A percentile compares a stretch with the other conserved stretches of the same genome.
phyloP scores from a whole-genome alignment of 129 eudicot genomes.

The Ambrosia artemisiifolia region DNA sequence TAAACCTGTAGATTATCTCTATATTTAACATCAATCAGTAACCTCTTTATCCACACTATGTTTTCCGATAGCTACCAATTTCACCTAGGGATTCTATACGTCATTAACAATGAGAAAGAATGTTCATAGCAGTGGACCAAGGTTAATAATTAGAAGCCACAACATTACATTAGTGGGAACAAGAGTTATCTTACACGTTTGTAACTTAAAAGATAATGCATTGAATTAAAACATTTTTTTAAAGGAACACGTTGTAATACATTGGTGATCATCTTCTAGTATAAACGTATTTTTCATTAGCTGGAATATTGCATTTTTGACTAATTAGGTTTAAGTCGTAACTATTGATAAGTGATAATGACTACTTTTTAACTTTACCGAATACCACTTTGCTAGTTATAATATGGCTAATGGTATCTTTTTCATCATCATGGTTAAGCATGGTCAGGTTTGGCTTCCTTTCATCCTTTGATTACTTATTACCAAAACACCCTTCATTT shows the following conservation, averaged over 20 bases:
- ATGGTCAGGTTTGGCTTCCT: conserved; percentile 8
- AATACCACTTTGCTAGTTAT: conserved; percentile 16
- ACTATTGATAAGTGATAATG: neutral
- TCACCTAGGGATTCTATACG: too few species aligned
- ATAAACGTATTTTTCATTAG: neutral
- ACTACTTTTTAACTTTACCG: conserved; percentile 2
- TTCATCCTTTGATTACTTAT: neutral
- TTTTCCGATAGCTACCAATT: too few species aligned
- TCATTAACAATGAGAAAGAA: too few species aligned
- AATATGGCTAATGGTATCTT: conserved; percentile 5
- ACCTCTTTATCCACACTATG: too few species aligned
- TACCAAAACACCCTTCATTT: conserved; percentile 10
- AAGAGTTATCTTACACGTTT: neutral
- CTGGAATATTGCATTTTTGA: conserved; percentile 1
- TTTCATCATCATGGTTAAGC: neutral
- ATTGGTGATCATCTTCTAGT: neutral
- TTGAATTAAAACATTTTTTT: neutral
- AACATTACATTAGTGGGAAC: neutral
- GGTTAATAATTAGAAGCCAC: too few species aligned
- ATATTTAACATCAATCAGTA: too few species aligned
- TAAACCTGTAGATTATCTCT: too few species aligned
- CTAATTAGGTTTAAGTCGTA: neutral
- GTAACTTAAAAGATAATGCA: neutral
- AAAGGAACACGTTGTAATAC: neutral
- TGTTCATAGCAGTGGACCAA: too few species aligned